Evolutionary conservation across 2,329 filamentous ascomycete species (phyloP), one percentile per base, ranked within the genome.

Genomic region (Podosphaera fusca): DNA sequence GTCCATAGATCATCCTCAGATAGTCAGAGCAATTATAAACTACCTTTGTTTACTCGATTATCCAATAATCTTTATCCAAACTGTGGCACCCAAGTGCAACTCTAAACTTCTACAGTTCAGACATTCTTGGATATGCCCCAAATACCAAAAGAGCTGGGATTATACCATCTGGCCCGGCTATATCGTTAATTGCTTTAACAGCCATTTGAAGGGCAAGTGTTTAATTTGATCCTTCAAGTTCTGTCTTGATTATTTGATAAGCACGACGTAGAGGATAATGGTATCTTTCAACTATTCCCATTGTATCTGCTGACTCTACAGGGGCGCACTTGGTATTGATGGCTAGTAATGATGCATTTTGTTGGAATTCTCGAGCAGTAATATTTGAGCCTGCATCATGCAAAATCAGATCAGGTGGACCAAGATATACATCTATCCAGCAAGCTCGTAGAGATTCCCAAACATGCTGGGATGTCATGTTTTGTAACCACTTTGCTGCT

Each of bases 401-500:
- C 3, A 35, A 4, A 2, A 45, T 59, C 55, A 4, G 46, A 49
- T 2, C 49, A 55, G 4, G 38, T 42, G 38, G 38, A 5, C 10
- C 4, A 12, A 6, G 4, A 42, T 42, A 42, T 42, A 42, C 38
- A 42, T 42, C 38, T 42, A 42, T 42, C 38, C 42, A 59, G 49
- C 51, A 59, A 5, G 33, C 21, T 1, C 58, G 33, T 38, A 57
- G 33, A n/a, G 29, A 31, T 31, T 58, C 47, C 29, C 54, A 58
- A 2, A 35, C 42, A 46, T 51, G 33, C 34, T 42, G 38, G 4
- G 47, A 10, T 2, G 14, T 40, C 4, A 42, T 42, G 10, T 6
- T 12, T 51, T 51, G n/a, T 45, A 58, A 46, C n/a, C 4, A 58
- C 56, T 45, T 58, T 38, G 14, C 57, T 9, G 47, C 47, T 51